Percentiles rank a stretch among this genome's conserved stretches.
Conservation (phyloP, 805 yeast species). For the Cyberlindnera petersonii region DNA sequence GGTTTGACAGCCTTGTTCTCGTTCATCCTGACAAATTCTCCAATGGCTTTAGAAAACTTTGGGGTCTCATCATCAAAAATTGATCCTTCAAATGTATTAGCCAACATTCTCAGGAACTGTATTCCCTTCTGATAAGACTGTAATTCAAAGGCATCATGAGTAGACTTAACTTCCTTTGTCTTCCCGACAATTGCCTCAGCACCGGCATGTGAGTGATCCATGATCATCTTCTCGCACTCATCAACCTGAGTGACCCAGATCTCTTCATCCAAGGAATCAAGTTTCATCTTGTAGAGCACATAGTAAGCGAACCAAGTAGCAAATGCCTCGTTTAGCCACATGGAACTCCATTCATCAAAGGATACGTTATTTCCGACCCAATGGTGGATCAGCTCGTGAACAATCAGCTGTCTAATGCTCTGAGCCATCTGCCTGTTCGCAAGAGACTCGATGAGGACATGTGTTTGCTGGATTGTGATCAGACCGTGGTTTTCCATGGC, state of each 20-base stretch:
- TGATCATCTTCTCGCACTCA: conserved; percentile 32
- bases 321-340: conserved; percentile 76
- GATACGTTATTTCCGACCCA: conserved; percentile 72
- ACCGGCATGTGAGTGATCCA: conserved; percentile 32
- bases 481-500: conserved; percentile 82
- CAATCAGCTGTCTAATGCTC: conserved; percentile 51
- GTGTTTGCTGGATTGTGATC: conserved; percentile 54
- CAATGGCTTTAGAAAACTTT: conserved; percentile 34
- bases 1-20: conserved; percentile 42
- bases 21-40: conserved; percentile 34
- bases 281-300: conserved; percentile 32
- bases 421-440: conserved; percentile 25
- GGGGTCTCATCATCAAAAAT: conserved; percentile 28
- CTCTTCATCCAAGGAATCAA: conserved; percentile 24
- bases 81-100: conserved; percentile 37
- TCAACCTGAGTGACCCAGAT: conserved; percentile 34
- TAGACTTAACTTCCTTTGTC: conserved; percentile 32
- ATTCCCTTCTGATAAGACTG: conserved; percentile 60
- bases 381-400: conserved; percentile 75
- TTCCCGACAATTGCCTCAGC: conserved; percentile 34
- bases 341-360: conserved; percentile 61
- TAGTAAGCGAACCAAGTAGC: conserved; percentile 69
- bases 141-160: conserved; percentile 46
- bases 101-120: conserved; percentile 49
- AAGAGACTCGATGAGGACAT: conserved; percentile 37